These are phyloP conservation scores for Bipolaris oryzae DNA, from an alignment of 2,329 filamentous ascomycete species.

Conservation along the genomic window DNA sequence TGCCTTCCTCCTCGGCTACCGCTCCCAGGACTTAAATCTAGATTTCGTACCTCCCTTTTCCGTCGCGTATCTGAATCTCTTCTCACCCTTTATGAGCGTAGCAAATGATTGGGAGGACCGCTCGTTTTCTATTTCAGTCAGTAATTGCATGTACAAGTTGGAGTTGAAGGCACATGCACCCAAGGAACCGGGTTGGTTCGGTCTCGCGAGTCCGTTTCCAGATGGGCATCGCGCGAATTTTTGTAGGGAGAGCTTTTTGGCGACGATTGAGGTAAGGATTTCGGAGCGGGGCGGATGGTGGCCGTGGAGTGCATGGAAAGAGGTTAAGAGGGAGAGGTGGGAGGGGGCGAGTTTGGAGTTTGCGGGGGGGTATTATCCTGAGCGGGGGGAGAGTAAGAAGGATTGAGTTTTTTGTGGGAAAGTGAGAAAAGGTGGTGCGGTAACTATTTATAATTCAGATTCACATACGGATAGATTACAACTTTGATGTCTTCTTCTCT, in stretches of 20 bases:
- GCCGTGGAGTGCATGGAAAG: constrained; percentile 47
- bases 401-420: constrained; percentile 1
- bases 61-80: constrained; percentile 32
- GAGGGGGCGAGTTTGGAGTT: constrained; percentile 56
- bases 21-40: constrained; percentile 44
- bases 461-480: constrained; percentile 4
- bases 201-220: constrained; percentile 53
- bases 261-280: constrained; percentile 51
- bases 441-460: too few species aligned
- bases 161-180: constrained; percentile 51
- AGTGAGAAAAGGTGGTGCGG: too few species aligned
- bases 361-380: constrained; percentile 56
- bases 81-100: constrained; percentile 53
- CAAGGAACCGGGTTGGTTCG: constrained; percentile 52
- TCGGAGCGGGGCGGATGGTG: constrained; percentile 47
- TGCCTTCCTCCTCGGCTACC: constrained; percentile 56
- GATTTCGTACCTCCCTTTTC: constrained; percentile 56
- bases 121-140: constrained; percentile 48
- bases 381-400: constrained; percentile 48
- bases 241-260: constrained; percentile 56
- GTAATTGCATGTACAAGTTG: constrained; percentile 50
- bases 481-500: constrained; percentile 32
- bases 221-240: constrained; percentile 55
- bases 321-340: constrained; percentile 50
- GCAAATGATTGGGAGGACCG: constrained; percentile 50